These are phyloP conservation scores for Mucor racemosus DNA, from an alignment of 371 early-diverging fungal species.

Conservation along the genomic window DNA sequence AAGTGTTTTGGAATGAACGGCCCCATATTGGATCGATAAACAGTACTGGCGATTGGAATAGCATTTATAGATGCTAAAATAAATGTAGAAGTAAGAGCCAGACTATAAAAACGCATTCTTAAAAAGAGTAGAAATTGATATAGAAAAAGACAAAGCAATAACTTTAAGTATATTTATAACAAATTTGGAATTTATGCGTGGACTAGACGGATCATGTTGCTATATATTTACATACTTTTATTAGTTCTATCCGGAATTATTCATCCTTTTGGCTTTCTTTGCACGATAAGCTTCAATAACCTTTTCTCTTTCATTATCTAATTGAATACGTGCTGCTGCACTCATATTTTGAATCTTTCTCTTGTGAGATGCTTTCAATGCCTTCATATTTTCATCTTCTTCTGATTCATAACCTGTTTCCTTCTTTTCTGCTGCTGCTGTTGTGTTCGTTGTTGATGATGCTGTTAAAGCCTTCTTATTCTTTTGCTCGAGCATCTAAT, in stretches of 20 bases:
- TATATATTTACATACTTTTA: conserved; percentile 10
- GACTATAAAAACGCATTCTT: neutral
- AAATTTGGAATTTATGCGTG: neutral
- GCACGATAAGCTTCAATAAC: conserved; percentile 52
- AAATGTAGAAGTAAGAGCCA: neutral
- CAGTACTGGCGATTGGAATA: no score
- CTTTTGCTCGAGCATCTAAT: conserved; percentile 34
- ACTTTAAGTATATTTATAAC: neutral
- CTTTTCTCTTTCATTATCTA: conserved; percentile 50
- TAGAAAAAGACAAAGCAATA: neutral
- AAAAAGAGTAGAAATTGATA: neutral
- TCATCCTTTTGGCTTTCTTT: conserved; percentile 54
- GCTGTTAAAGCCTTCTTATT: conserved; percentile 25
- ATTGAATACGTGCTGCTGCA: conserved; percentile 42
- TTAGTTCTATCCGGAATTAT: conserved; percentile 27
- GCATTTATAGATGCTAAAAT: neutral
- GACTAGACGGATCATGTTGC: neutral
- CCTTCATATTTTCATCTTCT: conserved; percentile 54
- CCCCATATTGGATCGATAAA: no score
- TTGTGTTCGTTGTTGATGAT: neutral
- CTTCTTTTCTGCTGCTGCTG: conserved; percentile 20
- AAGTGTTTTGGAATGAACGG: neutral
- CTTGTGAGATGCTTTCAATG: conserved; percentile 51
- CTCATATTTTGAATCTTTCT: conserved; percentile 51
- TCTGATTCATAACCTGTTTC: conserved; percentile 43